Percentiles rank a stretch among this genome's conserved stretches.
These are phyloP conservation scores for Populus tremula DNA, from an alignment of 345 rosid genomes.

Conservation along the genomic window DNA sequence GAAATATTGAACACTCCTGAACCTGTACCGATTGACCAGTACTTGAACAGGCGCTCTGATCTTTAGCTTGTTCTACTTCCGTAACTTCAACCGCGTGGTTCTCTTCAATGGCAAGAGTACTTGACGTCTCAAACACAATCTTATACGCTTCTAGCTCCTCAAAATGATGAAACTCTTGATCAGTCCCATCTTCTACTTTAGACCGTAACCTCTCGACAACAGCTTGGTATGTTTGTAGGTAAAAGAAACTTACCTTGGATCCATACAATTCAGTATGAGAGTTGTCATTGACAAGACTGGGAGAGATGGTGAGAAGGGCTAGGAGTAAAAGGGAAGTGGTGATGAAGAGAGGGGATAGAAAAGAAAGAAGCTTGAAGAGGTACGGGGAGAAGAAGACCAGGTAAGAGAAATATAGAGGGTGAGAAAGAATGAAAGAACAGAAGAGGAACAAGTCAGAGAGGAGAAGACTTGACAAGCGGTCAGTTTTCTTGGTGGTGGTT, in stretches of 20 bases:
- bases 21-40: conserved; percentile 16
- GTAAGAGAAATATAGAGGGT: conserved; percentile 50
- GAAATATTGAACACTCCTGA: conserved; percentile 24
- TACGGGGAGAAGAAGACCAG: conserved; percentile 62
- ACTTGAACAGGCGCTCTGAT: conserved; percentile 1
- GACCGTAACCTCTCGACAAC: conserved; percentile 42
- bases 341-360: conserved; percentile 77
- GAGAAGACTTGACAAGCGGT: conserved; percentile 39
- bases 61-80: conserved; percentile 19
- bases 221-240: conserved; percentile 32
- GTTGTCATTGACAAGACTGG: conserved; percentile 22
- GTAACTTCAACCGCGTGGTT: conserved; percentile 8
- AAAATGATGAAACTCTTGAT: conserved; percentile 19
- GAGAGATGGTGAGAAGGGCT: conserved; percentile 49
- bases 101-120: conserved; percentile 24
- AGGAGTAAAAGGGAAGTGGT: conserved; percentile 75
- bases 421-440: conserved; percentile 51
- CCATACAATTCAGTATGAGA: conserved; percentile 26
- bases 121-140: conserved; percentile 53
- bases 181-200: conserved; percentile 33
- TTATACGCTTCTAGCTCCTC: conserved; percentile 64
- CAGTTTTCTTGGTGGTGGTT: conserved; percentile 33
- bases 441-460: conserved; percentile 48
- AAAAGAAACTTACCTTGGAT: conserved; percentile 39
- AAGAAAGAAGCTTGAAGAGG: conserved; percentile 68